These are phyloP conservation scores for Sequoiadendron giganteum DNA, from an alignment of 75 land plant genomes.

Conservation along the genomic window DNA sequence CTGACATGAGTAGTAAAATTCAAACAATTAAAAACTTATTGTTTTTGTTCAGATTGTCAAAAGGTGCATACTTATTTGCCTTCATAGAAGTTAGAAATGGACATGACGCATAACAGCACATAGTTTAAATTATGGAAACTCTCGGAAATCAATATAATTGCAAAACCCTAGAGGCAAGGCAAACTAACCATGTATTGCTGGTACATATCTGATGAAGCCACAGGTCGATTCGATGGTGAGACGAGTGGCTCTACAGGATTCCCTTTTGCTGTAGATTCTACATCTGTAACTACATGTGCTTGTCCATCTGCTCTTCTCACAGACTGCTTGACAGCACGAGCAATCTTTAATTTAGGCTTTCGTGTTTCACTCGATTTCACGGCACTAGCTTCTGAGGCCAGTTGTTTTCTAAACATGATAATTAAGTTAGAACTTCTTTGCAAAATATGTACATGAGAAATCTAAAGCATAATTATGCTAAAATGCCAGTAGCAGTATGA, in stretches of 20 bases:
- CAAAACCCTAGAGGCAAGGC: background rate
- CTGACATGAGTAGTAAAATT: too few relatives aligned
- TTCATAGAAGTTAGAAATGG: background rate
- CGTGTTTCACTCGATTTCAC: slow-evolving; percentile 1
- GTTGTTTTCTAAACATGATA: background rate
- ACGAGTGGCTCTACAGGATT: background rate
- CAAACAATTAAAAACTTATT: too few relatives aligned
- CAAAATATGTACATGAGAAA: background rate
- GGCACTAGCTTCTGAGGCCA: slow-evolving; percentile 10
- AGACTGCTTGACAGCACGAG: slow-evolving; percentile 8
- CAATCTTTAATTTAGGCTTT: slow-evolving; percentile 12
- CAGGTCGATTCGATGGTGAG: slow-evolving; percentile 3
- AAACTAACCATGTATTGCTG: slow-evolving; percentile 5
- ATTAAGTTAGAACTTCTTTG: background rate
- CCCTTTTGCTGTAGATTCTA: slow-evolving; percentile 12
- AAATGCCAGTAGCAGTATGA: background rate
- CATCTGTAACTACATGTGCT: background rate
- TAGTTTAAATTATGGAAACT: background rate
- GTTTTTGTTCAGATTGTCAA: background rate
- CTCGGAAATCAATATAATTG: background rate
- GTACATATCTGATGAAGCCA: slow-evolving; percentile 8
- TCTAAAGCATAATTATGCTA: background rate
- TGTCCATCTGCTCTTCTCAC: slow-evolving; percentile 13
- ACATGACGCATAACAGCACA: background rate
- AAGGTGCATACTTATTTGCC: background rate